Conservation (phyloP, 1,139 yeast genomes). For the Pichia sp. region DNA sequence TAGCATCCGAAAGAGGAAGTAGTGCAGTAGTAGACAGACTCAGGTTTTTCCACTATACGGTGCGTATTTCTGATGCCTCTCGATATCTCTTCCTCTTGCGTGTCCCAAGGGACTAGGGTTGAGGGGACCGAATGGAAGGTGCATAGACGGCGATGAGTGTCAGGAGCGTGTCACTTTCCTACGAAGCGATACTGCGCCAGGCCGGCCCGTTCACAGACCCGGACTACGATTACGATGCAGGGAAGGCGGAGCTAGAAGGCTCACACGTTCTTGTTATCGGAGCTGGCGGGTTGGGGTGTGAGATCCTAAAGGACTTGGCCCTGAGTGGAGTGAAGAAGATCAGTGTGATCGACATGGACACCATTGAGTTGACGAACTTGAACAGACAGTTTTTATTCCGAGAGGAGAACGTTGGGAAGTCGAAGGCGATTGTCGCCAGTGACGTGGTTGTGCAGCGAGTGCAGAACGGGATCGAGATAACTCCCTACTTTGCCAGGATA, state of each 20-base stretch:
- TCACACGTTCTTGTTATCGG: constrained; percentile 60
- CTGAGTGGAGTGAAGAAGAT: constrained; percentile 69
- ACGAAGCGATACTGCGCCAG: constrained; percentile 15
- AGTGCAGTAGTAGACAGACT: no score
- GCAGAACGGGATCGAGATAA: constrained; percentile 42
- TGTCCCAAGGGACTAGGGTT: not conserved
- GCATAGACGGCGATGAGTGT: not conserved
- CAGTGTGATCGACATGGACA: constrained; percentile 91
- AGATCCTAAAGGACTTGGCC: constrained; percentile 78
- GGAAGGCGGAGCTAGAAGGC: constrained; percentile 27
- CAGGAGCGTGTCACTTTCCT: constrained; percentile 14
- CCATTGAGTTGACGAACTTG: constrained; percentile 84
- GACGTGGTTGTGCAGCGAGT: constrained; percentile 49
- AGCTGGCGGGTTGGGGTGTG: constrained; percentile 97
- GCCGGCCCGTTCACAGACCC: constrained; percentile 30
- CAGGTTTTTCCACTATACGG: not conserved
- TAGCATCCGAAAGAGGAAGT: no score
- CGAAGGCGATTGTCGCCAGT: constrained; percentile 82
- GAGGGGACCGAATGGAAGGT: not conserved
- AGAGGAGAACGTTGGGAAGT: constrained; percentile 65
- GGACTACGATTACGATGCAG: constrained; percentile 26
- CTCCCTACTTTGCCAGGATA: constrained; percentile 59
- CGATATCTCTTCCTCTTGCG: not conserved
- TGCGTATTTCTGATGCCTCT: not conserved
- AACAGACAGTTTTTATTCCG: constrained; percentile 91